Evolutionary conservation across 257 asterid genomes (phyloP).

Genomic region (Rehmannia glutinosa): DNA sequence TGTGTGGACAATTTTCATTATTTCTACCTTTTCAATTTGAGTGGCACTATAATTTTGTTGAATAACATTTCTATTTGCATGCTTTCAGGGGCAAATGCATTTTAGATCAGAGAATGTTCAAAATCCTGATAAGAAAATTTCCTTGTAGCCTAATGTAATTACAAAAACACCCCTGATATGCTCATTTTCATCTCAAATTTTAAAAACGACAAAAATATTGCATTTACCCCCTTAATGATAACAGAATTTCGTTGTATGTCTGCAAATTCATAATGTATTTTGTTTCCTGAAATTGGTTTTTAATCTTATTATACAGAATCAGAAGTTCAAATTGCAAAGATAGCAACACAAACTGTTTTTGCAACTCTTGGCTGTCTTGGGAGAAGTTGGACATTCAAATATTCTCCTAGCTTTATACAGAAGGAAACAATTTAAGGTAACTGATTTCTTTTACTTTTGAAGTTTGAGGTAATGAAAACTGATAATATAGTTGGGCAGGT

Average conservation of each 20-base stretch:
- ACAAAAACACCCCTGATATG: background rate
- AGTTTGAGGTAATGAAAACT: background rate
- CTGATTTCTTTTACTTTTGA: background rate
- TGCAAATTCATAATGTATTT: background rate
- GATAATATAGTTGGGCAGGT: background rate
- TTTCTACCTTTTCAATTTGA: no score
- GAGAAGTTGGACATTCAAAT: background rate
- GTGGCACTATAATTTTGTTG: no score
- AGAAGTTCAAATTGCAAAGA: conserved; percentile 2
- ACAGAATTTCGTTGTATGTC: background rate
- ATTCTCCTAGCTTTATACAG: background rate
- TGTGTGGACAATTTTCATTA: no score
- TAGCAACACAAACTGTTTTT: background rate
- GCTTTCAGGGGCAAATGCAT: conserved; percentile 22
- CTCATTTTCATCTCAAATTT: background rate
- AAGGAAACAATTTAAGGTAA: background rate
- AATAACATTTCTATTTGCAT: conserved; percentile 3
- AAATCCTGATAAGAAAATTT: no score
- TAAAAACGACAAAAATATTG: no score
- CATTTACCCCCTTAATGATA: background rate
- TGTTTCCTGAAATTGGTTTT: background rate
- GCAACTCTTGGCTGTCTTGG: background rate
- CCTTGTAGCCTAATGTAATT: background rate
- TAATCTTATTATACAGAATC: background rate
- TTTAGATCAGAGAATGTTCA: conserved; percentile 10